Base-by-base conservation (phyloP, 805 yeast genomes). In the Candida khao-thaluensis region DNA sequence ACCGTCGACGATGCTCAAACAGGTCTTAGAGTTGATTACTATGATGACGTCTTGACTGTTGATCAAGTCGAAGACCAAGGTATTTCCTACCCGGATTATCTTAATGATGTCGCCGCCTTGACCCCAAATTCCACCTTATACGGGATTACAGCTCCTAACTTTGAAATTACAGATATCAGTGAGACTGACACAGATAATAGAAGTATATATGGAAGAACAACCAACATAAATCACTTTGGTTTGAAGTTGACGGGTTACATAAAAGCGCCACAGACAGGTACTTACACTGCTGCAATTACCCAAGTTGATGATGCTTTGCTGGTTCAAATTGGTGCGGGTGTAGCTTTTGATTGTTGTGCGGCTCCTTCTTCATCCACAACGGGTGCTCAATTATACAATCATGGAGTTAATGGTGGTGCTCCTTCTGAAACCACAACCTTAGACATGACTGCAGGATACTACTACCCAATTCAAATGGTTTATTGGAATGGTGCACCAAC, bases 391-490 rank as follows among this genome's bases (percentile, higher is more conserved):
- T n/a, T n/a, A 16, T n/a, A 11, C 7, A 28, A 28, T 28, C 11
- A 16, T 16, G 8, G 3, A 28, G 17, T 12, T 12, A 17, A 12
- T 12, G n/a, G n/a, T n/a, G n/a, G n/a, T n/a, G n/a, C 14, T 26
- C 16, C 17, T 5, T 4, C 16, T 12, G 7, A 12, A 16, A 18
- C 32, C 8, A 17, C 23, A n/a, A 8, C 12, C 14, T 40, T 40
- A 22, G 21, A 28, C n/a, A n/a, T n/a, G n/a, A n/a, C n/a, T 17
- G 37, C 23, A 5, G 40, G 37, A 17, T 4, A 5, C 6, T 41
- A 36, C 18, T 36, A 36, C 32, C 44, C 44, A 17, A 32, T 41
- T 4, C n/a, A 41, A 23, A 18, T 41, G 10, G 9, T 31, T 6
- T 25, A 21, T 24, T 41, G 36, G 10, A 17, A 32, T n/a, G 26